Percentiles rank a stretch among this genome's conserved stretches.
phyloP scores from a whole-genome alignment of 345 rosid genomes.

The Euphorbia tirucalli region DNA sequence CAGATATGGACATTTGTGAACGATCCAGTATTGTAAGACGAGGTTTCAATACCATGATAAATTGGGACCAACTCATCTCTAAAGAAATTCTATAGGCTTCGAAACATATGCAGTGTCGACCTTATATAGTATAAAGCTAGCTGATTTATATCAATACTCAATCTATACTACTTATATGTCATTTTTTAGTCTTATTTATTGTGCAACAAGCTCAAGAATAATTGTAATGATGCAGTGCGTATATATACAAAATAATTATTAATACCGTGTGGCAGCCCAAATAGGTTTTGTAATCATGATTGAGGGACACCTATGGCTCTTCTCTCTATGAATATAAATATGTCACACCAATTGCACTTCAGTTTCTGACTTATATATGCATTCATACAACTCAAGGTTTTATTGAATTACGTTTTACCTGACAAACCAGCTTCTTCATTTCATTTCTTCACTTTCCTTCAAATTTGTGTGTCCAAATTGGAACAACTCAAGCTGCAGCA shows the following conservation, averaged over 20 bases:
- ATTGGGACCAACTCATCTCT: too few relatives aligned
- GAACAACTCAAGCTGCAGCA: background rate
- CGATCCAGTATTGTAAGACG: too few relatives aligned
- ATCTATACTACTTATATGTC: too few relatives aligned
- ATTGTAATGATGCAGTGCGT: too few relatives aligned
- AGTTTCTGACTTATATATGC: background rate
- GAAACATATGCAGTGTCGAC: too few relatives aligned
- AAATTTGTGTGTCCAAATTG: background rate
- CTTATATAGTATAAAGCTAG: too few relatives aligned
- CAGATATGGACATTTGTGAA: too few relatives aligned
- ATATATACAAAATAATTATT: background rate
- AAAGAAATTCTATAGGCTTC: too few relatives aligned
- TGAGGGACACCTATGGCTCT: background rate
- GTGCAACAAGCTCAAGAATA: too few relatives aligned
- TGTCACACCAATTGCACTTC: constrained; percentile 16
- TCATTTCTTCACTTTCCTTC: background rate
- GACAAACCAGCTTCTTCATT: constrained; percentile 8
- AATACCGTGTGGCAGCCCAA: background rate
- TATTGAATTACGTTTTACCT: background rate
- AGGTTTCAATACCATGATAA: too few relatives aligned
- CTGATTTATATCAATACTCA: too few relatives aligned
- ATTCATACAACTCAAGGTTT: background rate
- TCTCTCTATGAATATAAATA: background rate
- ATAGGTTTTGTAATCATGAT: background rate
- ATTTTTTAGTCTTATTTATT: too few relatives aligned